Evolutionary conservation across 1,284 basidiomycete genomes (phyloP), one percentile per base, ranked within the genome.

Genomic region (Puccinia sorghi): DNA sequence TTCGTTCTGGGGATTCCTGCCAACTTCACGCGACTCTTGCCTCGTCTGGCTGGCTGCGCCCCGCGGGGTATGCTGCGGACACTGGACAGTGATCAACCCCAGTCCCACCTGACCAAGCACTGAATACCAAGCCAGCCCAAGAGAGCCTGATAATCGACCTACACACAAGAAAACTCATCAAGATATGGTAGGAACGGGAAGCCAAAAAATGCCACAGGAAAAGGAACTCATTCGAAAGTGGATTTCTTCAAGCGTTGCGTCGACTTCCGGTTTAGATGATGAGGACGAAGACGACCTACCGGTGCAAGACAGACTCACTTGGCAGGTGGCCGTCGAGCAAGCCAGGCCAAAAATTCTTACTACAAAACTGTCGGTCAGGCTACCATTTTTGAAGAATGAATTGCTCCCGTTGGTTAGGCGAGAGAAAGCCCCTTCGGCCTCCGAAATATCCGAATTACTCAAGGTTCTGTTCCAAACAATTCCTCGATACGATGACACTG

Each of bases 381-480:
- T 72, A 20, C 77, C 77, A 22, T 79, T 79, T 43, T 56, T 79
- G 27, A 50, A 39, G 41, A 43, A 79, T 22, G 61, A 72, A 20
- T 52, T 79, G 17, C 46, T 79, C n/a, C 69, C 57, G 6, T 22
- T 79, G 32, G 39, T 79, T 3, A 64, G 32, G 39, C 41, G 39
- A 32, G 59, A 61, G 3, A 52, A 50, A 41, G 27, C 48, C 6
- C 56, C 70, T 15, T 63, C 69, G 32, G 32, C 27, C 12, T 20
- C 25, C 20, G 32, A 72, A 37, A 25, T 32, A 48, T 72, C 48
- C 32, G 77, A 72, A 25, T 59, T 79, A 27, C 59, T 79, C 39
- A 72, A 79, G 59, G 43, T 79, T 32, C 50, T 79, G 12, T 79
- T 72, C 25, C 61, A 72, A 50, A 79, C 77, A 20, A 79, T 79